phyloP scores from a whole-genome alignment of 2,329 filamentous ascomycete genomes.

The Hypoxylon sp. region DNA sequence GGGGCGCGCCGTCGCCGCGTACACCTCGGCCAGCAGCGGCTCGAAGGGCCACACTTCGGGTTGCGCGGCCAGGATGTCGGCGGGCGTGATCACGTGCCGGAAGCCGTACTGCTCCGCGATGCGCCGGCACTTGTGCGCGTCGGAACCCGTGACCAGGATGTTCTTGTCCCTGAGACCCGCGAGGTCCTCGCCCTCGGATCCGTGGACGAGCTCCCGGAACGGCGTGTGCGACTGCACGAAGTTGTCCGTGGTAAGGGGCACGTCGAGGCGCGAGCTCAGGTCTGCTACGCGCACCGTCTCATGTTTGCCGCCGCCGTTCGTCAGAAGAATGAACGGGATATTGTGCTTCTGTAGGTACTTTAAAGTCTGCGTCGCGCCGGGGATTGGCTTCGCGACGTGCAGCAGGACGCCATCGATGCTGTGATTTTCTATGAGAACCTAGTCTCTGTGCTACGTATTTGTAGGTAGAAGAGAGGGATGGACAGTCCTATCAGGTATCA shows the following conservation, averaged over 20 bases:
- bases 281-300: conserved; percentile 80
- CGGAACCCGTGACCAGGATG: conserved; percentile 79
- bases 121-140: conserved; percentile 72
- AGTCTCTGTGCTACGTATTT: not conserved
- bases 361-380: conserved; percentile 80
- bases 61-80: conserved; percentile 81
- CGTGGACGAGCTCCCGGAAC: conserved; percentile 74
- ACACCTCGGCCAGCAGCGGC: conserved; percentile 71
- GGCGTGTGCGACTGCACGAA: conserved; percentile 95
- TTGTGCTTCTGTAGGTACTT: conserved; percentile 76
- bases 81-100: conserved; percentile 83
- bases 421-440: conserved; percentile 24
- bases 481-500: not conserved
- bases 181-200: conserved; percentile 59
- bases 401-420: conserved; percentile 95
- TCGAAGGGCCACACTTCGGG: conserved; percentile 88
- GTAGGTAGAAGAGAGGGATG: conserved; percentile 11
- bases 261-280: conserved; percentile 72
- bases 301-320: conserved; percentile 91
- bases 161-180: conserved; percentile 67
- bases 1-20: conserved; percentile 67
- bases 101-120: conserved; percentile 86
- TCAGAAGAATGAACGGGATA: conserved; percentile 93
- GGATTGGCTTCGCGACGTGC: conserved; percentile 81
- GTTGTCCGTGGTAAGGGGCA: conserved; percentile 73